Evolutionary conservation across 2,329 filamentous ascomycete genomes (phyloP).

Genomic region (Pyrenophora seminiperda): DNA sequence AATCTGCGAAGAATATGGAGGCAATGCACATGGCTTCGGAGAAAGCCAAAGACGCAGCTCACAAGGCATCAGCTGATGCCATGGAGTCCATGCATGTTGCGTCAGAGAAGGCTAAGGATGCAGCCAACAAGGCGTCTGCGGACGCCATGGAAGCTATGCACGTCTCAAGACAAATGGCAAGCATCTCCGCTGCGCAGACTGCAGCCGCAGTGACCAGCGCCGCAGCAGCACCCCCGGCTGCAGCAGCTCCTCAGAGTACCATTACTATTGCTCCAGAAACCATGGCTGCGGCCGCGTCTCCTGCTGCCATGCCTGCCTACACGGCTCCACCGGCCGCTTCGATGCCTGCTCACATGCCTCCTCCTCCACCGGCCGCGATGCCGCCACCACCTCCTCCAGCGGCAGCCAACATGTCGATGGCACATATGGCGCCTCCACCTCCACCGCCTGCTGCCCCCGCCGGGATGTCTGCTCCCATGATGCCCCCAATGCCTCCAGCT

Average conservation of each 20-base stretch:
- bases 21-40: slow-evolving; percentile 12
- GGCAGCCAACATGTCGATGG: no score
- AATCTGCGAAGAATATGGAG: slow-evolving; percentile 19
- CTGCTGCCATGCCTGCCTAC: slow-evolving; percentile 3
- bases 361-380: not conserved
- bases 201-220: slow-evolving; percentile 4
- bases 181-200: slow-evolving; percentile 11
- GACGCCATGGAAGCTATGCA: slow-evolving; percentile 25
- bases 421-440: not conserved
- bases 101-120: slow-evolving; percentile 15
- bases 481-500: not conserved
- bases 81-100: slow-evolving; percentile 19
- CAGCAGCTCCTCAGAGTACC: slow-evolving; percentile 11
- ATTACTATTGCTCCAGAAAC: slow-evolving; percentile 6
- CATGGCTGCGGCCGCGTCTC: not conserved
- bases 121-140: slow-evolving; percentile 16
- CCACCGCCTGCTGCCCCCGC: slow-evolving; percentile 1
- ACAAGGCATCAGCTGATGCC: slow-evolving; percentile 18
- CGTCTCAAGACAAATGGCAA: slow-evolving; percentile 14
- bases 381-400: not conserved
- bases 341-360: not conserved
- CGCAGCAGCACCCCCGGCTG: slow-evolving; percentile 5
- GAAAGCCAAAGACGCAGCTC: slow-evolving; percentile 10
- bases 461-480: slow-evolving; percentile 2
- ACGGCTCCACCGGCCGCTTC: not conserved